Evolutionary conservation across 208 protist species (phyloP).

Genomic region (Wallacemonas sp.): DNA sequence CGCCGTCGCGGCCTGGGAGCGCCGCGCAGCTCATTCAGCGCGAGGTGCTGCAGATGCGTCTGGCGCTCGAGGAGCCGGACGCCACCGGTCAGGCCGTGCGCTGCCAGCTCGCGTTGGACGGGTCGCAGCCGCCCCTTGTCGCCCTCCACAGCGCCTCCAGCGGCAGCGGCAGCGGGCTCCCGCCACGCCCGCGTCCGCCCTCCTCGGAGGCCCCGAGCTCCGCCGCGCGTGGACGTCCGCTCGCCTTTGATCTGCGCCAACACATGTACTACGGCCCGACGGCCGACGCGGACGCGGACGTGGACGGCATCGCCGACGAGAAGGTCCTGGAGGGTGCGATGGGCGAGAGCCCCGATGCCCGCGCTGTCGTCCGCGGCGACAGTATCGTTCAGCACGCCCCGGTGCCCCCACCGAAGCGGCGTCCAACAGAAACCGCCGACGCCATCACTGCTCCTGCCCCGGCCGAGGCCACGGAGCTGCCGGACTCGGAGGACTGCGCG

Average conservation of each 20-base stretch:
- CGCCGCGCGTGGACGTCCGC: neutral
- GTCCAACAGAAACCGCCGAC: neutral
- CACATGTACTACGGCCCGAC: constrained; percentile 4
- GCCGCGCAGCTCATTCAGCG: constrained; percentile 12
- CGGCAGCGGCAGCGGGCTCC: neutral
- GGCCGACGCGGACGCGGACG: neutral
- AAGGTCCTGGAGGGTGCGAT: neutral
- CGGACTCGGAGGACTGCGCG: neutral
- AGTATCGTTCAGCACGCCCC: neutral
- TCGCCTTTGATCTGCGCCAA: constrained; percentile 11
- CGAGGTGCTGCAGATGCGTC: constrained; percentile 12
- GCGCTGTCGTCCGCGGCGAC: neutral
- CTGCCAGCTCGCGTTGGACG: neutral
- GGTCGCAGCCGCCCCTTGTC: too few species aligned
- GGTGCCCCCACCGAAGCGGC: neutral
- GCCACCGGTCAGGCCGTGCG: neutral
- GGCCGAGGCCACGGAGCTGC: too few species aligned
- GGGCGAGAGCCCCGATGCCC: neutral
- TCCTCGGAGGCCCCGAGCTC: neutral
- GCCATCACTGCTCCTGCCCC: neutral
- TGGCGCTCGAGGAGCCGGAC: neutral
- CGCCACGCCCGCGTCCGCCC: constrained; percentile 6
- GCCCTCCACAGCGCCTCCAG: too few species aligned
- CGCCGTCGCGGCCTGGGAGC: constrained; percentile 6
- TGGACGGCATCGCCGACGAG: neutral